phyloP scores from a whole-genome alignment of 805 yeast genomes.

The Pichia cephalocereana region DNA sequence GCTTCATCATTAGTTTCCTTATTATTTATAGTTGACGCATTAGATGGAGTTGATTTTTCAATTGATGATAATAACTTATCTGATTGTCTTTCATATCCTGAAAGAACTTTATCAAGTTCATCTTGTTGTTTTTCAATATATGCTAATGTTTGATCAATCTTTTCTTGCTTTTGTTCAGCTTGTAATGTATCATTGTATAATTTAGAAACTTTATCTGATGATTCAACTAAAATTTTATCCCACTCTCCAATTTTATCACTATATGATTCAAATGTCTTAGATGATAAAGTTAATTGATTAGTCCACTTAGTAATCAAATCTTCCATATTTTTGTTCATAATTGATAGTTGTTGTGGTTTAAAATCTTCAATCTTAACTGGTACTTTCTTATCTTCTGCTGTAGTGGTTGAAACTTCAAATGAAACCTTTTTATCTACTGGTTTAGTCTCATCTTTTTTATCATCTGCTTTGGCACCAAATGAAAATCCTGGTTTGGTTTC shows the following conservation, averaged over 20 bases:
- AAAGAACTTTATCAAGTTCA: constrained; percentile 74
- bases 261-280: constrained; percentile 65
- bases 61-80: constrained; percentile 36
- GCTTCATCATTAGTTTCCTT: constrained; percentile 60
- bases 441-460: neutral
- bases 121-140: constrained; percentile 90
- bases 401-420: constrained; percentile 1
- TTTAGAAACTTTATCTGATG: constrained; percentile 76
- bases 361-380: constrained; percentile 41
- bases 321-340: constrained; percentile 86
- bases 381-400: constrained; percentile 13
- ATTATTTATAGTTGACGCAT: neutral
- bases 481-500: constrained; percentile 2
- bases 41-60: constrained; percentile 15
- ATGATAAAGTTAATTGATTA: constrained; percentile 63
- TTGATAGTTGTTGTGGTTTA: constrained; percentile 60
- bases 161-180: constrained; percentile 78
- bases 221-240: constrained; percentile 77
- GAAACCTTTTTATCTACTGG: constrained; percentile 6
- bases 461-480: constrained; percentile 2
- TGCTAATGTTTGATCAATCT: constrained; percentile 77
- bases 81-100: constrained; percentile 72
- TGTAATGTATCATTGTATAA: constrained; percentile 67
- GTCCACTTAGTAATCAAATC: constrained; percentile 94
- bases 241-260: constrained; percentile 69